Evolutionary conservation across 768 basidiomycete genomes (phyloP).

Genomic region (Collybiopsis confluens): DNA sequence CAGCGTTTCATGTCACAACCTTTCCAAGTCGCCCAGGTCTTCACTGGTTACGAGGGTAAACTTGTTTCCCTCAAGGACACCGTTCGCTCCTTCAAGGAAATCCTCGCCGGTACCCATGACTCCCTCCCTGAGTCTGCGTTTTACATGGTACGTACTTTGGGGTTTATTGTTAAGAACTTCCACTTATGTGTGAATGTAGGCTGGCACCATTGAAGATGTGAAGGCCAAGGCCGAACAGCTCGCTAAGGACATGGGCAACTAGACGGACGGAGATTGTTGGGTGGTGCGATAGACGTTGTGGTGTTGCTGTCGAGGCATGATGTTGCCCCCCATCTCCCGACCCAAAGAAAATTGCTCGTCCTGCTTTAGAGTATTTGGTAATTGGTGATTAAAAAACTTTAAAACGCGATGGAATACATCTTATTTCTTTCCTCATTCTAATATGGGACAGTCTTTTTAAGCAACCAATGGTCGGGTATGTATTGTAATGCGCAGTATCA

Average conservation of each 20-base stretch:
- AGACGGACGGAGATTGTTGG: conserved; percentile 15
- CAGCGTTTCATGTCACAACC: conserved; percentile 99
- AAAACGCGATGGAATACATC: conserved; percentile 1
- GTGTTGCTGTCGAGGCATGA: neutral
- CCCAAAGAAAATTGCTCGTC: neutral
- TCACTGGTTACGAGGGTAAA: conserved; percentile 98
- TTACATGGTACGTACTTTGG: conserved; percentile 69
- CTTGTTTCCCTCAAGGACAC: conserved; percentile 97
- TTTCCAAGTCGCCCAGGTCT: conserved; percentile 99
- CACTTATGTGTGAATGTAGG: conserved; percentile 35
- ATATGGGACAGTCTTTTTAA: neutral
- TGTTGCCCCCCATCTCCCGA: neutral
- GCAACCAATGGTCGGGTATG: no score
- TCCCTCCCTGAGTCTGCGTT: conserved; percentile 92
- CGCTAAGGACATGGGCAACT: conserved; percentile 85
- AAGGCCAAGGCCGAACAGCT: conserved; percentile 97
- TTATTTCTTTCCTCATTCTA: neutral
- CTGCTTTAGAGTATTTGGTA: neutral
- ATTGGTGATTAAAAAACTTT: neutral
- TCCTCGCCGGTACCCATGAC: conserved; percentile 87
- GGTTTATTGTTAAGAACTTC: conserved; percentile 3
- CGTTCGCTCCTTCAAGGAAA: conserved; percentile 96
- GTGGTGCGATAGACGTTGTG: neutral
- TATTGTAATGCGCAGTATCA: no score
- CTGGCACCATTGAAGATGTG: conserved; percentile 95